These are phyloP conservation scores for Grosmannia serpens DNA, from an alignment of 2,329 filamentous ascomycete genomes.

Conservation along the genomic window DNA sequence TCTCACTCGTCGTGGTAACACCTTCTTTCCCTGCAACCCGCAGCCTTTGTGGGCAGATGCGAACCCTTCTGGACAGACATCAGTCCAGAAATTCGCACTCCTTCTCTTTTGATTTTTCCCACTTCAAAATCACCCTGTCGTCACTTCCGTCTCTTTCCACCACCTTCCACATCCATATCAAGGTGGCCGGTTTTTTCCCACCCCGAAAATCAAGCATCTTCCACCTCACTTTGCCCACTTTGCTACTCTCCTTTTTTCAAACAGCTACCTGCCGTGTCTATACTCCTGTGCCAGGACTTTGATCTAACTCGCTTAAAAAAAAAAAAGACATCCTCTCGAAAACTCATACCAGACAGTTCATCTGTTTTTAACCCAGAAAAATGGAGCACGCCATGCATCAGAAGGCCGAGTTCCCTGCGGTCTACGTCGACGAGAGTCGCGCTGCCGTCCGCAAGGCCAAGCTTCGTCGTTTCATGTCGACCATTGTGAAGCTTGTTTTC, in stretches of 20 bases:
- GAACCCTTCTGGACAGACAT: not conserved
- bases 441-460: not conserved
- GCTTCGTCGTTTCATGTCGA: not conserved
- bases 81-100: not conserved
- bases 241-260: not conserved
- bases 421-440: not conserved
- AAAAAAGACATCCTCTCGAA: not conserved
- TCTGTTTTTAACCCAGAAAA: not conserved
- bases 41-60: not conserved
- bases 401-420: not conserved
- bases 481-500: constrained; percentile 1
- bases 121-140: not conserved
- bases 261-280: not conserved
- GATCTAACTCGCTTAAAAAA: not conserved
- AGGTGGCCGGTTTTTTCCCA: not conserved
- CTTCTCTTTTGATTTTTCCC: constrained; percentile 6
- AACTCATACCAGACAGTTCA: not conserved
- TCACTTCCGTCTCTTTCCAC: not conserved
- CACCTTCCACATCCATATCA: not conserved
- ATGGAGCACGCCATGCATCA: constrained; percentile 4
- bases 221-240: not conserved
- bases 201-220: not conserved
- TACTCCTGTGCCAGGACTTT: not conserved
- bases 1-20: no score
- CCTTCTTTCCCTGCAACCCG: not conserved